These are phyloP conservation scores for Tagetes erecta DNA, from an alignment of 129 eudicot species.

Conservation along the genomic window DNA sequence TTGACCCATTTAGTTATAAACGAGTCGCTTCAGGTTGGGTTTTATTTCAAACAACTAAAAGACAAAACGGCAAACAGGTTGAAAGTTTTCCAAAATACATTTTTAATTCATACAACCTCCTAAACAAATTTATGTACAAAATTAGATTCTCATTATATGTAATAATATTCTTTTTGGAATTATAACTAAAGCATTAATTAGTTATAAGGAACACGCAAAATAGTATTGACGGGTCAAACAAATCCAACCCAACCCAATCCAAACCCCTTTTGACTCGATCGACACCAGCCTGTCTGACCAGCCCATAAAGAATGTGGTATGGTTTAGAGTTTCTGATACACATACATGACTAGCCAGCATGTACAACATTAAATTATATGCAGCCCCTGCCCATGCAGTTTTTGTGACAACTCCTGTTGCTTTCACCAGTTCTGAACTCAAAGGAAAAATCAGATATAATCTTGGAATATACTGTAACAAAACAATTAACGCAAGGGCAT, in stretches of 20 bases:
- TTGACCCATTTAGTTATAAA: background rate
- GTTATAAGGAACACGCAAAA: background rate
- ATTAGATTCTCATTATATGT: background rate
- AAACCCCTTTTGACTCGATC: background rate
- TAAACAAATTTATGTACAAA: background rate
- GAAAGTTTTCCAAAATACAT: background rate
- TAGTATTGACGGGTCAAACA: background rate
- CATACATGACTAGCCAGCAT: slow-evolving; percentile 99
- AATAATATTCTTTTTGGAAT: background rate
- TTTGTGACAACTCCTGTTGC: slow-evolving; percentile 98
- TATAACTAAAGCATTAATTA: background rate
- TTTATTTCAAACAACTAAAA: background rate
- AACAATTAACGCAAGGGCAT: slow-evolving; percentile 95
- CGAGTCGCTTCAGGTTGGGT: background rate
- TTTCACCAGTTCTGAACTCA: slow-evolving; percentile 89
- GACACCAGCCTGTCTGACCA: background rate
- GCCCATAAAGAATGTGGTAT: background rate
- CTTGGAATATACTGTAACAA: slow-evolving; percentile 88
- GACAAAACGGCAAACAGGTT: background rate
- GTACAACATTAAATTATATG: slow-evolving; percentile 80
- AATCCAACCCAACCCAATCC: background rate
- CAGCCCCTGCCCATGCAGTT: slow-evolving; percentile 99
- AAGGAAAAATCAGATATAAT: slow-evolving; percentile 87
- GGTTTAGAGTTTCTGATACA: slow-evolving; percentile 8
- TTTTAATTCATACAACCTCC: background rate